Base-by-base conservation (phyloP, 2,329 filamentous ascomycete species). In the Leptographium procerum region DNA sequence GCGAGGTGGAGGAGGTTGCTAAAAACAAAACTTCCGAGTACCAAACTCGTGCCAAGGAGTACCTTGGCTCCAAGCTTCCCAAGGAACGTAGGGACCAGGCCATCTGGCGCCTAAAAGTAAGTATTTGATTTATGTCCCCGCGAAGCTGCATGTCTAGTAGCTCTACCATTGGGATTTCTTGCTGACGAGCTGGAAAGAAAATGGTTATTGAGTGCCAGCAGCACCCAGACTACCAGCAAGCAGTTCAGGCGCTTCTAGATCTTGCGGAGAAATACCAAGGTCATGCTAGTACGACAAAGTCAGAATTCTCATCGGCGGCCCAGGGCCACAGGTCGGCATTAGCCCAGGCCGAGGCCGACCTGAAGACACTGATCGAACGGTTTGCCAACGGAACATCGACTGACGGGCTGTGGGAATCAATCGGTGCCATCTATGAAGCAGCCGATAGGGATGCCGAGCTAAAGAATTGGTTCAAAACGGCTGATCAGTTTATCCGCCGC, bases 151-250 rank as follows among this genome's bases (percentile, higher is more conserved):
- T n/a, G n/a, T n/a, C n/a, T n/a, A n/a, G n/a, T n/a, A n/a, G n/a
- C n/a, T 33, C 10, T 28, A 26, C 4, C 2, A 33, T 24, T 31
- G 40, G 16, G 5, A 43, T 24, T 4, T 13, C 26, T 7, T 48
- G 13, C 28, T 33, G 11, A 52, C 14, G 16, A 29, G 4, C 13
- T 24, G 34, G 6, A 14, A 29, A 92, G 84, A 97, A 97, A 83
- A 95, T 97, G 88, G 77, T 99, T 45, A 85, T 96, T 52, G 94
- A 99, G 73, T 91, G 95, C 66, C 94, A 99, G 75, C 89, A 92
- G 59, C 94, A 97, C 69, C 83, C 89, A 60, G 92, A 99, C 67
- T 99, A 97, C 72, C 85, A 91, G 65, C 82, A 88, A 71, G 94
- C 94, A n/a, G 86, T 99, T 63, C 84, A 91, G 66, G 95, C 92